Evolutionary conservation across 2,329 filamentous ascomycete species (phyloP).

Genomic region (Aspergillus awamori): DNA sequence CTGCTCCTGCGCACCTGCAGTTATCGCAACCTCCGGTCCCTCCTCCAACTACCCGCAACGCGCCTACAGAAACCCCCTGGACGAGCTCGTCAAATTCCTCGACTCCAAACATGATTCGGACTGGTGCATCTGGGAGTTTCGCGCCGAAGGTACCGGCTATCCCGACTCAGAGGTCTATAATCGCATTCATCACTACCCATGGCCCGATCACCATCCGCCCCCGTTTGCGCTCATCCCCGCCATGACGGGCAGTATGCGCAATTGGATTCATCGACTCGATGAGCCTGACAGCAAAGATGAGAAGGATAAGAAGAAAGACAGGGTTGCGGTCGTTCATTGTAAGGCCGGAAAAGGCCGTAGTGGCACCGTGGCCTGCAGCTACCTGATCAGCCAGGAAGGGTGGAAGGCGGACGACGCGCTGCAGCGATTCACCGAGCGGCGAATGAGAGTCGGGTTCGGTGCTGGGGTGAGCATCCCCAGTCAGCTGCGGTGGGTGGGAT

Average conservation of each 20-base stretch:
- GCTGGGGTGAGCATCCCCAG: conserved; percentile 90
- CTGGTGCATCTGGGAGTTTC: conserved; percentile 98
- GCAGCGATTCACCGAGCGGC: conserved; percentile 72
- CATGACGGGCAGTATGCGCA: conserved; percentile 89
- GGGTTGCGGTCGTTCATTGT: conserved; percentile 91
- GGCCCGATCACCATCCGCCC: conserved; percentile 95
- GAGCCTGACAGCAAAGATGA: conserved; percentile 17
- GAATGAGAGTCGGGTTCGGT: conserved; percentile 89
- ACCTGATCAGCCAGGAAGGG: conserved; percentile 83
- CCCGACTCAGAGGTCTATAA: conserved; percentile 86
- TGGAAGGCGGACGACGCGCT: conserved; percentile 68
- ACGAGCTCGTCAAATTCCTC: conserved; percentile 83
- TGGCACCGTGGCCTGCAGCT: conserved; percentile 84
- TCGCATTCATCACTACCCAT: conserved; percentile 87
- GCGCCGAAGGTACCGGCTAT: conserved; percentile 94
- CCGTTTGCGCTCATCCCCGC: conserved; percentile 86
- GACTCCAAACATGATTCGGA: conserved; percentile 78
- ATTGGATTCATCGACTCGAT: conserved; percentile 67
- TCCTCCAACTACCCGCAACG: conserved; percentile 85
- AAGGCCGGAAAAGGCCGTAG: conserved; percentile 95
- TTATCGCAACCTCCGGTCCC: conserved; percentile 79
- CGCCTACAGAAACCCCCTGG: conserved; percentile 90
- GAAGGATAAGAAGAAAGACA: conserved; percentile 13
- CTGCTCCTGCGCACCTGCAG: conserved; percentile 31
- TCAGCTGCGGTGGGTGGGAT: conserved; percentile 82